Evolutionary conservation across 73 alveolate genomes (phyloP), one percentile per base, ranked within the genome.

Genomic region (Paramecium biaurelia): DNA sequence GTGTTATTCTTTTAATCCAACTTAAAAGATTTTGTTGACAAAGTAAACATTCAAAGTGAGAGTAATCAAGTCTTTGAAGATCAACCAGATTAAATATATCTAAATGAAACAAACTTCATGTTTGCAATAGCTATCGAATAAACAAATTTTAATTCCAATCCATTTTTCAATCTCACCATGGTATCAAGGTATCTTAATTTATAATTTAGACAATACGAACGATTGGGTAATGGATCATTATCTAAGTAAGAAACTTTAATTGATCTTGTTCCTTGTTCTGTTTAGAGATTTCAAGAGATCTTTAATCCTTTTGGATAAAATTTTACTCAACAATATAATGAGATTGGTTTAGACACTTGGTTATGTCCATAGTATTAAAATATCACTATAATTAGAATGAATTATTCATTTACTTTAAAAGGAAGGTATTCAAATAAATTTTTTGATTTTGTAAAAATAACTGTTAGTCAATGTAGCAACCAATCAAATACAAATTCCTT

Each of bases 1-100:
- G 45, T 74, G 37, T 41, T 74, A 41, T 74, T 74, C 45, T 74
- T 74, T 41, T 41, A 74, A 74, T 74, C 87, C 38, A 74, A 74
- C 24, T 15, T 74, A 21, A 11, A 37, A 37, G 67, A 37, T 23
- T 74, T 74, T 12, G 8, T 74, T 1, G 2, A 74, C 18, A 74
- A 74, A 74, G 57, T 37, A n/a, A 74, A 74, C 58, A 34, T 74
- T 34, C 57, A 34, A 74, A 41, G 67, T 74, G 57, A 37, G 18
- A 34, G 37, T 3, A 28, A 28, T 5, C 15, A 34, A 37, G 21
- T 20, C 34, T 74, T 74, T 41, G 87, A 74, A 37, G 56, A 74
- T 37, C 35, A 74, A 7, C 87, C 87, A 34, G 67, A 34, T 23
- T 37, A 9, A 20, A 41, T 74, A 10, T 34, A 21, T 74, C 4